Evolutionary conservation across 148 eudicot genomes (phyloP).

Genomic region (Euryodendron excelsum): DNA sequence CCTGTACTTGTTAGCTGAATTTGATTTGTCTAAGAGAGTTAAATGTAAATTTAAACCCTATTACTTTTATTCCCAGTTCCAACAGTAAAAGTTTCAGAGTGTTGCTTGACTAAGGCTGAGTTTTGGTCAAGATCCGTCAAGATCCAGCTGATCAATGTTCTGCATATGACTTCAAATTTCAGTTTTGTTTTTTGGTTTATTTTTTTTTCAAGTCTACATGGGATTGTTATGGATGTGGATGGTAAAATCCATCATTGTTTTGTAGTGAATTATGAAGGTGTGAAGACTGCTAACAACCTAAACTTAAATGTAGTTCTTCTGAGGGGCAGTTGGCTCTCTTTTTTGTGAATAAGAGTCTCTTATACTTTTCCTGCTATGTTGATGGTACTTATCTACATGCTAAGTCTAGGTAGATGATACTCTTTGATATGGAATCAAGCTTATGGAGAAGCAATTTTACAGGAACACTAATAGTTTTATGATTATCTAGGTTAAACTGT

Average conservation of each 20-base stretch:
- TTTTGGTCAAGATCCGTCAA: neutral
- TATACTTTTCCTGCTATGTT: neutral
- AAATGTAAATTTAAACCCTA: neutral
- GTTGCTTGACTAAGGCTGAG: neutral
- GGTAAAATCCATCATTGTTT: neutral
- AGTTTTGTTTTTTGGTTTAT: too few relatives aligned
- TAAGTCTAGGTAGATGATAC: too few relatives aligned
- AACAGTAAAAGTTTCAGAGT: neutral
- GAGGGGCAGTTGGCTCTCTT: neutral
- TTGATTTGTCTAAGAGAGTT: neutral
- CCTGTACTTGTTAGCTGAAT: neutral
- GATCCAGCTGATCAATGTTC: neutral
- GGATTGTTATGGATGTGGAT: neutral
- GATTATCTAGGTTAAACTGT: too few relatives aligned
- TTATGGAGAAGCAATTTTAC: too few relatives aligned
- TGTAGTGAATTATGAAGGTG: neutral
- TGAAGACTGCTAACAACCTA: neutral
- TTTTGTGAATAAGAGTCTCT: neutral
- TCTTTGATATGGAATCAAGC: too few relatives aligned
- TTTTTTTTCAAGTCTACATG: neutral
- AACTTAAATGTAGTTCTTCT: neutral
- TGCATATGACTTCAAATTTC: neutral
- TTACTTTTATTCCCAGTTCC: neutral
- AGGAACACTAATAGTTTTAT: too few relatives aligned
- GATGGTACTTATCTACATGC: too few relatives aligned